phyloP scores from a whole-genome alignment of 495 filamentous ascomycete species.

The Penicillium tannophilum region DNA sequence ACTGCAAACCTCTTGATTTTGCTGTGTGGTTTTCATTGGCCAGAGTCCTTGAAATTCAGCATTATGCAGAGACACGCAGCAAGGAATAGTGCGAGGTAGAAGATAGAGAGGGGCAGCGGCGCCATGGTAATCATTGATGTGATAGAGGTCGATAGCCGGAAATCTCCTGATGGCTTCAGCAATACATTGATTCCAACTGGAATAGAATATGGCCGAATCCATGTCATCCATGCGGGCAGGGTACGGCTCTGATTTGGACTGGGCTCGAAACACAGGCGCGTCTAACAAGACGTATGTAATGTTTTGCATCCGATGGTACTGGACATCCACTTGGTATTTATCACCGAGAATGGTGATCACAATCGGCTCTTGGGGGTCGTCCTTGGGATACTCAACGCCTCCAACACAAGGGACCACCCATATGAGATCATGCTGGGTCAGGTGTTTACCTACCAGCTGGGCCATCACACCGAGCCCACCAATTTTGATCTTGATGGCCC shows the following conservation, averaged over 20 bases:
- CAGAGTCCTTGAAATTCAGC: slow-evolving; percentile 76
- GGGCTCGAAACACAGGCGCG: slow-evolving; percentile 69
- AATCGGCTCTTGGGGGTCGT: slow-evolving; percentile 63
- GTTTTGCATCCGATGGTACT: slow-evolving; percentile 66
- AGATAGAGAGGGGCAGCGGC: slow-evolving; percentile 71
- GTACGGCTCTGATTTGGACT: slow-evolving; percentile 69
- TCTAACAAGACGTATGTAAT: slow-evolving; percentile 75
- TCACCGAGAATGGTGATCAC: slow-evolving; percentile 63
- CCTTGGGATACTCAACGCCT: slow-evolving; percentile 66
- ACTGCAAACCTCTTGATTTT: slow-evolving; percentile 66
- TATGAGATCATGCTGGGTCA: slow-evolving; percentile 67
- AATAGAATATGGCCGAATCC: slow-evolving; percentile 70
- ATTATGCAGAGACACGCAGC: slow-evolving; percentile 58
- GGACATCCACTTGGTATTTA: slow-evolving; percentile 63
- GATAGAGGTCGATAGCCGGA: slow-evolving; percentile 67
- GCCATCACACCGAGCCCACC: slow-evolving; percentile 72
- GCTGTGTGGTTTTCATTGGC: slow-evolving; percentile 70
- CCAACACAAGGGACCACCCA: slow-evolving; percentile 76
- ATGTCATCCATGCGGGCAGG: slow-evolving; percentile 74
- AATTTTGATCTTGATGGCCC: slow-evolving; percentile 74
- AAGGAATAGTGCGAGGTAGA: slow-evolving; percentile 55
- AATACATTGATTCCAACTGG: slow-evolving; percentile 73
- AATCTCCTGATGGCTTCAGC: slow-evolving; percentile 61
- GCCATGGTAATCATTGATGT: slow-evolving; percentile 82
- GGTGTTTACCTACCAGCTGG: slow-evolving; percentile 69